Evolutionary conservation across 441 rosid species (phyloP), one percentile per base, ranked within the genome.

Genomic region (Iberis amara): DNA sequence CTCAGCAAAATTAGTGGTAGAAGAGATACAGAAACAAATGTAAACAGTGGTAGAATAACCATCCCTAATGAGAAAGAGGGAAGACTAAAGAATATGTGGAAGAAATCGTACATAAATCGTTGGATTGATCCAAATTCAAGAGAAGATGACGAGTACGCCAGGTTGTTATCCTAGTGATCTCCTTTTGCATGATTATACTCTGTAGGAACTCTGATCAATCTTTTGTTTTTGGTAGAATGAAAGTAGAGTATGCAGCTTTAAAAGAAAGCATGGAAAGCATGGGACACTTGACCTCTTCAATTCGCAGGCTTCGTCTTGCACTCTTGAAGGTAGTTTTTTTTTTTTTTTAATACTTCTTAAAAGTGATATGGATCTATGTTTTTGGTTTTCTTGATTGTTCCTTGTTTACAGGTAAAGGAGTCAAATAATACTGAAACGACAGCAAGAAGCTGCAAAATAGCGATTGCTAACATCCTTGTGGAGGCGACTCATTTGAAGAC

Each of bases 401-500:
- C 11, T 41, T 9, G 38, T 61, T 68, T 57, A 50, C 68, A 94
- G 99, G 90, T 76, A 40, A 79, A 71, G 64, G 96, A 79, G 48
- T 71, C 69, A 0, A 55, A 60, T 56, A 15, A 60, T 26, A 52
- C 59, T 12, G 85, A 77, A 56, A 76, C 43, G 56, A 56, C 64
- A 8, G 55, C 39, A 18, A 14, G 45, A 14, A 68, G 68, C 48
- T 30, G 66, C 31, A 65, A 65, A 39, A 75, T 74, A 64, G 65
- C 76, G 40, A 72, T 89, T 53, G 68, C 73, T 36, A 77, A 79
- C 46, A 85, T 85, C 47, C 69, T 85, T 61, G 57, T 70, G 0
- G 97, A 89, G 62, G 97, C 95, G 53, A 75, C 70, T 53, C 87
- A 81, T 61, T 66, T 94, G 68, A 94, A 78, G 81, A 89, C 87